Evolutionary conservation across 805 yeast species (phyloP).

Genomic region (Scheffersomyces amazonensis): DNA sequence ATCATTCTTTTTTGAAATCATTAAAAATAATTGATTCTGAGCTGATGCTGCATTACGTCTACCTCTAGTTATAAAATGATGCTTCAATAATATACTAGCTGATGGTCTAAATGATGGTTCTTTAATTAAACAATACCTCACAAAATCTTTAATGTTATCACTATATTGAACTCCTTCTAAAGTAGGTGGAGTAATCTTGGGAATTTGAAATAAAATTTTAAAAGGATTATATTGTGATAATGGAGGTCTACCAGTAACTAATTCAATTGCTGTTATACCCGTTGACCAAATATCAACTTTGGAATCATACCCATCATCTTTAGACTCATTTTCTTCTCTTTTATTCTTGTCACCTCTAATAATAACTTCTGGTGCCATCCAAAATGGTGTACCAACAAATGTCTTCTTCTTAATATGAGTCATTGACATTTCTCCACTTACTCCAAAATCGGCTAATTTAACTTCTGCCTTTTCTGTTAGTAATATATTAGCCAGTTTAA

Average conservation of each 20-base stretch:
- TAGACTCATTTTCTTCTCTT: conserved; percentile 81
- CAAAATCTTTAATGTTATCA: conserved; percentile 62
- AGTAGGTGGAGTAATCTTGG: conserved; percentile 60
- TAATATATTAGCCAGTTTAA: conserved; percentile 85
- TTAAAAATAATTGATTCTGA: conserved; percentile 25
- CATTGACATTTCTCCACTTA: conserved; percentile 72
- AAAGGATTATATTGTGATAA: conserved; percentile 68
- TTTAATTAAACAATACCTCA: conserved; percentile 62
- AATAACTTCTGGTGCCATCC: conserved; percentile 99
- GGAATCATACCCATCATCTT: conserved; percentile 69
- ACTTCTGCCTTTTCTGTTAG: conserved; percentile 67
- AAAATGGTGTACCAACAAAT: conserved; percentile 92
- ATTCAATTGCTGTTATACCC: conserved; percentile 88
- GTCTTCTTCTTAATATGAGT: conserved; percentile 58
- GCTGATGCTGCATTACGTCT: conserved; percentile 16
- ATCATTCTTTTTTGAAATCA: conserved; percentile 41
- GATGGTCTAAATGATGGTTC: conserved; percentile 65
- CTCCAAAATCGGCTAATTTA: conserved; percentile 92
- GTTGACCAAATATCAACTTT: conserved; percentile 95
- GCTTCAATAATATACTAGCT: conserved; percentile 53
- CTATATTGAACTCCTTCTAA: conserved; percentile 44
- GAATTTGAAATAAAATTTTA: conserved; percentile 71
- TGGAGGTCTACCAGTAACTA: conserved; percentile 83
- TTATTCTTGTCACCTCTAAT: conserved; percentile 27
- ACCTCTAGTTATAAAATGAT: conserved; percentile 45